Evolutionary conservation across 2,329 filamentous ascomycete species (phyloP), one percentile per base, ranked within the genome.

Genomic region (Penicillium italicum): DNA sequence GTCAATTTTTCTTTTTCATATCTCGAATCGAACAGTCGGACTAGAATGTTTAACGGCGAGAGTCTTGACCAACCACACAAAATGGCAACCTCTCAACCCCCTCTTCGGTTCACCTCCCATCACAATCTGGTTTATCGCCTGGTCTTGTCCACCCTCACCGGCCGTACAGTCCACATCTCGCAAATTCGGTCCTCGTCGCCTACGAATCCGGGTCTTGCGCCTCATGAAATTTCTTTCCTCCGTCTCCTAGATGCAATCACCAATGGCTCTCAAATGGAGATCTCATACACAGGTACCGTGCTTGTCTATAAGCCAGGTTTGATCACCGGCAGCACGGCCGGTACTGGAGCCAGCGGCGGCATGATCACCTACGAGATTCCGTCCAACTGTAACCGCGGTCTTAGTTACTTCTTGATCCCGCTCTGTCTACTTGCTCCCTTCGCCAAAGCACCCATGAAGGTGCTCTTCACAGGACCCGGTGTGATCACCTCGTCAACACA

Each of bases 281-380:
- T 99, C 65, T 96, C 91, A 11, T 94, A 96, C 77, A 97, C 91
- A 1, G 94, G 94, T 70, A 97, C 94, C 0, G 92, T 91, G 1
- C 84, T 99, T 53, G 87, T 92, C 36, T 99, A 95, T 77, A 88
- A 90, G 62, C 94, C 94, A 0, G 94, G 94, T 34, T 80, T 99
- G 38, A 95, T 99, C 67, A 94, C 91, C 0, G 94, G 94, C 59
- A 88, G 87, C 44, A 85, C 89, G 24, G 81, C 89, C 20, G 91
- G 90, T 18, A 82, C 87, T 47, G 90, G 90, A 66, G 87, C 89
- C 36, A 79, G 72, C 56, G 73, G 85, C 66, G 89, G 93, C 65
- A 83, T 96, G 37, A 85, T 97, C 66, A 84, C 85, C 68, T 92
- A 96, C 78, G 85, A 86, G 62, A 77, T 97, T 37, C 90, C 91